These are phyloP conservation scores for Coniella lustricola DNA, from an alignment of 2,329 filamentous ascomycete species.

Conservation along the genomic window DNA sequence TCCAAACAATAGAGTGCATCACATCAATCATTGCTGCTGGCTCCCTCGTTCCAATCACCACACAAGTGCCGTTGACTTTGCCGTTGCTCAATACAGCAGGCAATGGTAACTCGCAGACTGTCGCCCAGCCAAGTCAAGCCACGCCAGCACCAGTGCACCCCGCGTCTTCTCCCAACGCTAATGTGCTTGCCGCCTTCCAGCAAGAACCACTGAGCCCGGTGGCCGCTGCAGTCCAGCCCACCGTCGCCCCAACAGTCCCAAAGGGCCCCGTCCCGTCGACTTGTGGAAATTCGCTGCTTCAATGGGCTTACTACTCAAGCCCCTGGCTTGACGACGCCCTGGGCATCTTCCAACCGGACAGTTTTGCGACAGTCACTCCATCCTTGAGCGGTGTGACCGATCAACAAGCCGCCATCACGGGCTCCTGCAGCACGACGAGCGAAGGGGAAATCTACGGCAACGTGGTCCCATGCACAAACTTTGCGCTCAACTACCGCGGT, in stretches of 20 bases:
- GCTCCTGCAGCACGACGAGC: not conserved
- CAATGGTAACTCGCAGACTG: too few relatives aligned
- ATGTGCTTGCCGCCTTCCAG: too few relatives aligned
- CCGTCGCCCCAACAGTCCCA: too few relatives aligned
- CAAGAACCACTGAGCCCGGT: not conserved
- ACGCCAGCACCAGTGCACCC: too few relatives aligned
- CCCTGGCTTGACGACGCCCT: not conserved
- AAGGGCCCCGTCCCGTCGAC: not conserved
- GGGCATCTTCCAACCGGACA: not conserved
- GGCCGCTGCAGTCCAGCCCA: too few relatives aligned
- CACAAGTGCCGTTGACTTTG: too few relatives aligned
- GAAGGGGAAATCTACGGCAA: not conserved
- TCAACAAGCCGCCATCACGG: not conserved
- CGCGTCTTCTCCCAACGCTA: too few relatives aligned
- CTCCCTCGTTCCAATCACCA: too few relatives aligned
- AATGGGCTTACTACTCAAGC: not conserved
- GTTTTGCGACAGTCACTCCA: not conserved
- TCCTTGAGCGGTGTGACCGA: not conserved
- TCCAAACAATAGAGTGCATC: too few relatives aligned
- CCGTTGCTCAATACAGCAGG: too few relatives aligned
- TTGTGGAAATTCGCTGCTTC: not conserved
- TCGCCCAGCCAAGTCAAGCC: too few relatives aligned
- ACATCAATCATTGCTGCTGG: too few relatives aligned
- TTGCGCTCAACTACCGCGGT: constrained; percentile 2
- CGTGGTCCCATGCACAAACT: not conserved